Base-by-base conservation (phyloP, 768 basidiomycete genomes). In the Coprinopsis cinerea region DNA sequence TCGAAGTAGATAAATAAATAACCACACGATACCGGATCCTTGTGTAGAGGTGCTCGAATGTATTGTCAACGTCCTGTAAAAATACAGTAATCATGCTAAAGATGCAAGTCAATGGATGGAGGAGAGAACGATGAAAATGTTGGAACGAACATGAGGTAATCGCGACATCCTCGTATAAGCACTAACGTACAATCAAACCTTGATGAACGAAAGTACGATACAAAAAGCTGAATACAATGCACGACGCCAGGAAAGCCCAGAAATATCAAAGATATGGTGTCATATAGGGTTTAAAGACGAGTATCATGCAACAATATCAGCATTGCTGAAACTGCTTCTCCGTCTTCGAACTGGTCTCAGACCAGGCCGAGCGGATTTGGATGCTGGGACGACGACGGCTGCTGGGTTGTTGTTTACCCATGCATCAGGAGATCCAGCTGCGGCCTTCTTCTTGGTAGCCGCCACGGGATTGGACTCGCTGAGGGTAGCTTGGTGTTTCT, bases 301-400 rank as follows among this genome's bases (percentile, higher is more conserved):
- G 26, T 24, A 22, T 66, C 70, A 92, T 59, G 86, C 88, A 53
- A 91, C 79, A 18, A 92, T 83, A 63, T 92, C 90, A 2, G 86
- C 89, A 49, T 83, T 75, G 61, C 91, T 92, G 65, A 92, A 92
- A 59, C 91, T 92, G 61, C 90, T 92, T 52, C 90, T 74, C 60
- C 90, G 71, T 53, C 88, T 77, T 55, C 88, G 75, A 44, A 89
- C 78, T 36, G 72, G 84, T 46, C 90, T 75, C 53, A 90, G 67
- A 1, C 83, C 81, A 6, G 90, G 90, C 32, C 88, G 79, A 54
- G 79, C 83, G 1, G 81, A 75, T 63, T 87, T 91, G 32, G 81
- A 78, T 14, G 77, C 79, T 17, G 86, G 82, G 13, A 82, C 79
- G 34, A 92, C 84, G 28, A 90, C 81, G 2, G 82, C 78, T 47